phyloP scores from a whole-genome alignment of 768 basidiomycete species.

The Dacryopinax primogenitus region DNA sequence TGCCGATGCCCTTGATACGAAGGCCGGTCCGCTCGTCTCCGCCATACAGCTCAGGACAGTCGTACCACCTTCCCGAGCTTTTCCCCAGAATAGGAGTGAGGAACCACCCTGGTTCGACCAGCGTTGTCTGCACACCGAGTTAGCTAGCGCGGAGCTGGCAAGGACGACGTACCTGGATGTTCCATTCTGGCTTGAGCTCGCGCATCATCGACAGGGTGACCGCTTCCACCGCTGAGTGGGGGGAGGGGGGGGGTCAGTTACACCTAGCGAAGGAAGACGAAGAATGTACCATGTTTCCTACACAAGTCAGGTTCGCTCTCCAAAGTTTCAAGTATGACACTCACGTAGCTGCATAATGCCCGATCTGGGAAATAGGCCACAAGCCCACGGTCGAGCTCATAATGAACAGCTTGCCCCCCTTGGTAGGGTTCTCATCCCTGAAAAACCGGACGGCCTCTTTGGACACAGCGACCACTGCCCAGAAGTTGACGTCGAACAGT shows the following conservation, averaged over 20 bases:
- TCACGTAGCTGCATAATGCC: neutral
- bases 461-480: conserved; percentile 28
- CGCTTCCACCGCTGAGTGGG: neutral
- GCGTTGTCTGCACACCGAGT: neutral
- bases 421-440: neutral
- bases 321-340: too few species aligned
- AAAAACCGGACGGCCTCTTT: conserved; percentile 17
- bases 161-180: neutral
- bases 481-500: conserved; percentile 33
- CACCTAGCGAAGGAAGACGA: neutral
- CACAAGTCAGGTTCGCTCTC: too few species aligned
- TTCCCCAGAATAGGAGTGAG: neutral
- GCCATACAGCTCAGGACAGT: neutral
- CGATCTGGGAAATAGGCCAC: neutral
- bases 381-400: neutral
- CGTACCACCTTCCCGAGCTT: too few species aligned
- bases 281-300: neutral
- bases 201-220: neutral
- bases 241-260: too few species aligned
- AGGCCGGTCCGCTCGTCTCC: neutral
- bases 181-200: neutral
- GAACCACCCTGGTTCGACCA: neutral
- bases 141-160: neutral
- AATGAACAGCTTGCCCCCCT: conserved; percentile 9
- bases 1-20: neutral